phyloP scores from a whole-genome alignment of 1,284 basidiomycete genomes.

The Puccinia triticina region DNA sequence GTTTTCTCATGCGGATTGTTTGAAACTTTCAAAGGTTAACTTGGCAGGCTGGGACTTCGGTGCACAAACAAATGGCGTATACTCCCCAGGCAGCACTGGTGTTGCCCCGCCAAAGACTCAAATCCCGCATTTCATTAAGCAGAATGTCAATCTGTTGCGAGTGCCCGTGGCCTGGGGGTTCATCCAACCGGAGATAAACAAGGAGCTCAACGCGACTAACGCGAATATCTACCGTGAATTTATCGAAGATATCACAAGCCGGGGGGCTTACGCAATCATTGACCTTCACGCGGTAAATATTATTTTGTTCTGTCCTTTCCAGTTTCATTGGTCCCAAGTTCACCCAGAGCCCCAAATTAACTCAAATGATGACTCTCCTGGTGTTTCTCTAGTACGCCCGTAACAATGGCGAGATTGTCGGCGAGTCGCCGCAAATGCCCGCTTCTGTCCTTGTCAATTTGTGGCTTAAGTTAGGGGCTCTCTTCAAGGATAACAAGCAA shows the following conservation, averaged over 20 bases:
- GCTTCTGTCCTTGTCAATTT: conserved; percentile 1
- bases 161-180: conserved; percentile 27
- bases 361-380: not conserved
- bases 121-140: conserved; percentile 28
- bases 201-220: not conserved
- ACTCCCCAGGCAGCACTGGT: not conserved
- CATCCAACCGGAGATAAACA: conserved; percentile 18
- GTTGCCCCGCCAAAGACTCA: not conserved
- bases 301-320: not conserved
- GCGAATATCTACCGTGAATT: not conserved
- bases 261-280: conserved; percentile 2
- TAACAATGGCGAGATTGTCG: conserved; percentile 12
- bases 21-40: conserved; percentile 29
- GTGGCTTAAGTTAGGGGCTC: not conserved
- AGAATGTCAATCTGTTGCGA: conserved; percentile 29
- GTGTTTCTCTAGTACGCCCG: not conserved
- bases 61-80: not conserved
- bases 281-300: conserved; percentile 33
- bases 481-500: conserved; percentile 7
- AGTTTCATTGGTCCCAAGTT: too few relatives aligned
- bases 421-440: not conserved
- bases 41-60: conserved; percentile 46
- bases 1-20: too few relatives aligned
- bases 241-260: conserved; percentile 5
- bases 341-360: not conserved